Evolutionary conservation across 2,329 filamentous ascomycete genomes (phyloP), one percentile per base, ranked within the genome.

Genomic region (Fusarium nurragi): DNA sequence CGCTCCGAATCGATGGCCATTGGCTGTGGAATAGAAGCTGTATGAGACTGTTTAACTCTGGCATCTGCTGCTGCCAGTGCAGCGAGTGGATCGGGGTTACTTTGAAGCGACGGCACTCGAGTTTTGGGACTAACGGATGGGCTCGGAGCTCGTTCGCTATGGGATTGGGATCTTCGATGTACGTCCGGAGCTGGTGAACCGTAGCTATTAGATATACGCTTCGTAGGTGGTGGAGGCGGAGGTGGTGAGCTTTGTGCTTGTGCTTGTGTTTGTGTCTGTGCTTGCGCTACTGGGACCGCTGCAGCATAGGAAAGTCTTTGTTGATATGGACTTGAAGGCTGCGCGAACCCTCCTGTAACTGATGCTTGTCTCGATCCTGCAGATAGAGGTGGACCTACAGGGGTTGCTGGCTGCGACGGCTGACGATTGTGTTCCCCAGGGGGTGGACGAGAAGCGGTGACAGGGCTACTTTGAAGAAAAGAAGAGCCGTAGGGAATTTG

Each of bases 91-190:
- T 80, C 78, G 40, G 77, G 70, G 69, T 76, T 82, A 73, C 77
- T 83, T 56, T 79, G 79, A 34, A 86, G 72, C 67, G 83, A 86
- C 36, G 83, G 79, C 16, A 89, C 79, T 64, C 85, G 83, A 32
- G 91, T 93, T 78, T 92, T 93, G 26, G 92, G 92, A 74, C 91
- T 94, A 47, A 94, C 87, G 72, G 90, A 94, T 50, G 90, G 76
- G 74, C 89, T 92, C 46, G 85, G 81, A 61, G 91, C 90, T 70
- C 90, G 85, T 53, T 92, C 89, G 64, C 83, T 83, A 45, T 83
- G 82, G 39, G 84, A 83, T 56, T 83, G 80, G 39, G 83, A 81
- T 73, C 85, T 77, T 75, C 79, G 79, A 63, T 81, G 80, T 39
- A 77, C 74, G 61, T 82, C 80, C 36, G 74, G 70, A 19, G 72